Evolutionary conservation across 805 yeast species (phyloP).

Genomic region (Zygoascus ofunaensis): DNA sequence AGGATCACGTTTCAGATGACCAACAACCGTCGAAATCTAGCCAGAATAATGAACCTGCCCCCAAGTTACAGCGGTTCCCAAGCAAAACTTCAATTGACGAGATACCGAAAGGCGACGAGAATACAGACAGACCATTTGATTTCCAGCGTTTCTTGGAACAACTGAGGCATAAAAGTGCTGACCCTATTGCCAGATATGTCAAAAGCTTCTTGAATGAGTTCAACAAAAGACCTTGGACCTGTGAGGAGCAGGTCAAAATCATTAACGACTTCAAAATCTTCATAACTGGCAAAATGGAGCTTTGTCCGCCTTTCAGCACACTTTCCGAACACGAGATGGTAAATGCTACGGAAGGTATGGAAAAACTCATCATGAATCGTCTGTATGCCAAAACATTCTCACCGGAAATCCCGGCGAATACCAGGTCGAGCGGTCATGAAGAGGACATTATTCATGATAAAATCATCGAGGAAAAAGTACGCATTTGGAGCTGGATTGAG

Average conservation of each 20-base stretch:
- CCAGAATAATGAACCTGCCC: not conserved
- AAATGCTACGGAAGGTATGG: slow-evolving; percentile 84
- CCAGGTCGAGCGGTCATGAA: slow-evolving; percentile 45
- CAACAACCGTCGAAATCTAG: not conserved
- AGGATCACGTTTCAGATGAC: not conserved
- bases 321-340: slow-evolving; percentile 51
- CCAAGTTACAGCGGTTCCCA: not conserved
- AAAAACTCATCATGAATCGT: slow-evolving; percentile 84
- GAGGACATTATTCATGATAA: slow-evolving; percentile 58
- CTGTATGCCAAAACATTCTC: slow-evolving; percentile 71
- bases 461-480: slow-evolving; percentile 41
- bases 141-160: slow-evolving; percentile 72
- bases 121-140: slow-evolving; percentile 46
- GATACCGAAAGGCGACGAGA: not conserved
- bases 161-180: slow-evolving; percentile 67
- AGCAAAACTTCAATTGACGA: not conserved
- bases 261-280: slow-evolving; percentile 69
- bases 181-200: slow-evolving; percentile 78
- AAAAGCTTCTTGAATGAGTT: slow-evolving; percentile 78
- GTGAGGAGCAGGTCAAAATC: slow-evolving; percentile 69
- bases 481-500: slow-evolving; percentile 61
- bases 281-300: slow-evolving; percentile 41
- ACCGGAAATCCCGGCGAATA: slow-evolving; percentile 48
- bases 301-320: slow-evolving; percentile 64
- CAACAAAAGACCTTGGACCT: slow-evolving; percentile 56